Percentiles rank a stretch among this genome's conserved stretches.
These are phyloP conservation scores for Saussurea involucrata DNA, from an alignment of 129 eudicot species.

Conservation along the genomic window DNA sequence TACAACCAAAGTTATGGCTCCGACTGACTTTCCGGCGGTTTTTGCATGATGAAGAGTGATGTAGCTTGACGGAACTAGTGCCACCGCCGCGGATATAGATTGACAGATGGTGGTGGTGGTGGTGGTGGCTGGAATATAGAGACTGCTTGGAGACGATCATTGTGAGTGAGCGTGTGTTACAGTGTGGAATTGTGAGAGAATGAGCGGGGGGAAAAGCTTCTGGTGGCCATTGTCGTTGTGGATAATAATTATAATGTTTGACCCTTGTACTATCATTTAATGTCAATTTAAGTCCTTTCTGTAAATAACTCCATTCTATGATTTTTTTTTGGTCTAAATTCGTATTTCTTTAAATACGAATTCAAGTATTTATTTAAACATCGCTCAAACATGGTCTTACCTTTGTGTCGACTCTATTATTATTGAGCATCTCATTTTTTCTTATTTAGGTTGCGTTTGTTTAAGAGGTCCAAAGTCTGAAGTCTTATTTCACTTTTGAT, in stretches of 20 bases:
- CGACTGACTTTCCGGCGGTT: slow-evolving; percentile 14
- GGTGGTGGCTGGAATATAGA: slow-evolving; percentile 19
- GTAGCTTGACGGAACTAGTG: slow-evolving; percentile 7
- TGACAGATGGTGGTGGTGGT: slow-evolving; percentile 2
- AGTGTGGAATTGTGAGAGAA: background rate
- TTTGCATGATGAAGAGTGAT: slow-evolving; percentile 20
- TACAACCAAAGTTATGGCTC: background rate
- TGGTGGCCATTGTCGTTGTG: slow-evolving; percentile 14
- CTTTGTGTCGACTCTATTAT: too few species aligned
- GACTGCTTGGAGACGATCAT: slow-evolving; percentile 26
- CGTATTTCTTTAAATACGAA: too few species aligned
- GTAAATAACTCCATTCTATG: background rate
- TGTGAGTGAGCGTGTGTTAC: slow-evolving; percentile 7
- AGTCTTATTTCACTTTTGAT: too few species aligned
- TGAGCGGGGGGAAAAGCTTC: slow-evolving; percentile 27
- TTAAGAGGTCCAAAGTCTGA: too few species aligned
- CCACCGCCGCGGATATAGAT: background rate
- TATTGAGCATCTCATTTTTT: too few species aligned
- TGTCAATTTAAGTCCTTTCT: background rate
- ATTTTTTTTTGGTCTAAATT: background rate
- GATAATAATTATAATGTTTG: slow-evolving; percentile 14
- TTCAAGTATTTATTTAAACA: too few species aligned
- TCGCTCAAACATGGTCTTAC: too few species aligned
- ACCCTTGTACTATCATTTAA: slow-evolving; percentile 3
- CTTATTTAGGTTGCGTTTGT: too few species aligned